Evolutionary conservation across 306 rosid genomes (phyloP), one percentile per base, ranked within the genome.

Genomic region (Pyrus bretschneideri): DNA sequence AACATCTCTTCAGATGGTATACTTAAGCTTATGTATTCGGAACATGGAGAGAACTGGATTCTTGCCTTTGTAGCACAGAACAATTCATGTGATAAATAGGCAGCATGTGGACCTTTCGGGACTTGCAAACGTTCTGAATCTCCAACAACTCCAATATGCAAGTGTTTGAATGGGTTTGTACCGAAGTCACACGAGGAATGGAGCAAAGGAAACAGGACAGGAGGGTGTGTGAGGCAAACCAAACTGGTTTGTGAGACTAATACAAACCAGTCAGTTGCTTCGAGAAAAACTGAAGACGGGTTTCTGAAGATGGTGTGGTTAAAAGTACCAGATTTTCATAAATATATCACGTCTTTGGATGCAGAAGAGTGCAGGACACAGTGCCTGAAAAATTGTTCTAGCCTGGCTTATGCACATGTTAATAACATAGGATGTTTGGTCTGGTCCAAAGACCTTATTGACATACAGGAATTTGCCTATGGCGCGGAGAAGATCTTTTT

Each of bases 1-100:
- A 9, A 60, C 9, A 9, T 90, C 57, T 76, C 64, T 54, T 66
- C 83, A 14, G 57, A 82, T 29, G 94, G 91, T 3, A 33, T 23
- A 44, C 0, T 70, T 0, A 67, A 4, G 14, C 0, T 22, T 11
- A 40, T 76, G 61, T 0, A 3, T 2, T 70, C 55, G 3, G 29
- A 9, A 4, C 18, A 54, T 13, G 74, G 65, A 10, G 31, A 18
- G 51, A 29, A 33, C 21, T 45, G 84, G 77, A 3, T 0, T 40
- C 12, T 2, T 13, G 3, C 1, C 11, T 75, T 68, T 52, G 11
- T 2, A 45, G 44, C 22, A 25, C 80, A 2, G 0, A 12, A 30
- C 5, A 65, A 0, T 57, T 5, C 55, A 21, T 81, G 81, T 17
- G 84, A 76, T 4, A 22, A 18, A 0, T 81, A 76, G 13, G 75